Conservation (phyloP, 2,329 filamentous ascomycete species). For the Ophiocordyceps polyrhachis-furcata region DNA sequence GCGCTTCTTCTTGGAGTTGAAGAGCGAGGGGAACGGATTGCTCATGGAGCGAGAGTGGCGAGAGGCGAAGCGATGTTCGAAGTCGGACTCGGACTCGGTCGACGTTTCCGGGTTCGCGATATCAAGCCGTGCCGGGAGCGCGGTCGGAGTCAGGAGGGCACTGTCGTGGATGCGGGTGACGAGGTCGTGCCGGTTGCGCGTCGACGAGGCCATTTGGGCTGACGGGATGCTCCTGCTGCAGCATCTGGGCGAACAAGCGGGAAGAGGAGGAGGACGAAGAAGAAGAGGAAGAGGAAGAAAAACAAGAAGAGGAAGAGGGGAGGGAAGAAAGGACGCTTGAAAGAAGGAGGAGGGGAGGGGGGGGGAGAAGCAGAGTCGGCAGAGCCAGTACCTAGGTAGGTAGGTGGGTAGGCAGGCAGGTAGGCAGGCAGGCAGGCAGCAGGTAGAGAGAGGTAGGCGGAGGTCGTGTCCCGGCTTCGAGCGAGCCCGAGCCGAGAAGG, state of each 20-base stretch:
- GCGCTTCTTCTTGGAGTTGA: constrained; percentile 40
- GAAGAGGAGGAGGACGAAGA: no score
- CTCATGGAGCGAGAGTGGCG: constrained; percentile 44
- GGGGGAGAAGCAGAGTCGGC: not conserved
- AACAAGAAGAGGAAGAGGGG: not conserved
- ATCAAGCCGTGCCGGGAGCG: constrained; percentile 10
- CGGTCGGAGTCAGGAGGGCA: constrained; percentile 14
- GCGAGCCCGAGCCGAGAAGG: not conserved
- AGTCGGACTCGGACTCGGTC: constrained; percentile 25
- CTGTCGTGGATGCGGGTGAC: constrained; percentile 18
- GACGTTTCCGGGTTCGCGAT: constrained; percentile 19
- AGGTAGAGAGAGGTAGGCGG: not conserved
- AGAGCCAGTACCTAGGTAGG: not conserved
- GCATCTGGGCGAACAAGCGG: not conserved
- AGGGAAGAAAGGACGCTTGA: not conserved
- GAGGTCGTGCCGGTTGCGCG: constrained; percentile 14
- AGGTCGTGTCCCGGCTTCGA: no score
- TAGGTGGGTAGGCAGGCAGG: not conserved
- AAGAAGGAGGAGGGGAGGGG: not conserved
- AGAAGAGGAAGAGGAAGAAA: not conserved
- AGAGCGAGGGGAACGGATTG: constrained; percentile 60
- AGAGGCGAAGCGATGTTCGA: constrained; percentile 13
- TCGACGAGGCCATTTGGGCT: constrained; percentile 14
- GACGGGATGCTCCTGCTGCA: not conserved
- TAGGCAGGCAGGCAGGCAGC: not conserved